phyloP scores from a whole-genome alignment of 495 filamentous ascomycete genomes.

The Trichoderma erinaceum region DNA sequence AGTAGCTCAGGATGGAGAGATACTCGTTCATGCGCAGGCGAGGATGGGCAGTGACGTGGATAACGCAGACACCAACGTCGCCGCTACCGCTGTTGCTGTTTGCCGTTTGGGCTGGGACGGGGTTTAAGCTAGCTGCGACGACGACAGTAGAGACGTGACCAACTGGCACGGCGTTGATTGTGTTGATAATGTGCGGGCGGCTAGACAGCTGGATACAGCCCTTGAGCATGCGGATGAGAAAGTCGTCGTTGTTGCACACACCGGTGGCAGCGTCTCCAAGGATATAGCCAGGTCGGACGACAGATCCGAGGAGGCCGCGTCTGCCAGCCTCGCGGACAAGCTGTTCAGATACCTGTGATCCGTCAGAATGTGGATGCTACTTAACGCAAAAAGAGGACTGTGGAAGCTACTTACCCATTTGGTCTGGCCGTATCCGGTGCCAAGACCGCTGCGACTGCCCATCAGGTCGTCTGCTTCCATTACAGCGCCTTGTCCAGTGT shows the following conservation, averaged over 20 bases:
- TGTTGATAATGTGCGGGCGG: slow-evolving; percentile 75
- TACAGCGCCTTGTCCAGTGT: slow-evolving; percentile 41
- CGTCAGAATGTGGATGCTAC: slow-evolving; percentile 30
- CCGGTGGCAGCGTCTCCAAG: slow-evolving; percentile 68
- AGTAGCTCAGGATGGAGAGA: slow-evolving; percentile 61
- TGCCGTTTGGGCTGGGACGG: slow-evolving; percentile 35
- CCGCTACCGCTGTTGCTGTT: not conserved
- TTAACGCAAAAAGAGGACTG: slow-evolving; percentile 9
- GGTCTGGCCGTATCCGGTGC: slow-evolving; percentile 83
- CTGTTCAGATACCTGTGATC: slow-evolving; percentile 51
- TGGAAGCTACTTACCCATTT: slow-evolving; percentile 53
- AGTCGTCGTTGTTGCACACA: slow-evolving; percentile 82
- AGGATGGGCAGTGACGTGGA: slow-evolving; percentile 65
- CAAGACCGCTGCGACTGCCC: slow-evolving; percentile 41
- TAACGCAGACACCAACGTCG: slow-evolving; percentile 46
- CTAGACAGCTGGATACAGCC: slow-evolving; percentile 74
- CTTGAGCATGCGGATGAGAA: slow-evolving; percentile 83
- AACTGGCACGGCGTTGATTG: slow-evolving; percentile 87
- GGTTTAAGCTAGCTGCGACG: slow-evolving; percentile 63
- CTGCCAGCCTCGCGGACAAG: slow-evolving; percentile 73
- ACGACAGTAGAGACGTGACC: slow-evolving; percentile 76
- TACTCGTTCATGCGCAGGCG: slow-evolving; percentile 75
- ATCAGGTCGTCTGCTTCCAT: slow-evolving; percentile 40
- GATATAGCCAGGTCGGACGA: slow-evolving; percentile 84
- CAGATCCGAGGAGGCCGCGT: slow-evolving; percentile 66